Conservation (phyloP, 257 asterid genomes). For the Solanum pinnatisectum region DNA sequence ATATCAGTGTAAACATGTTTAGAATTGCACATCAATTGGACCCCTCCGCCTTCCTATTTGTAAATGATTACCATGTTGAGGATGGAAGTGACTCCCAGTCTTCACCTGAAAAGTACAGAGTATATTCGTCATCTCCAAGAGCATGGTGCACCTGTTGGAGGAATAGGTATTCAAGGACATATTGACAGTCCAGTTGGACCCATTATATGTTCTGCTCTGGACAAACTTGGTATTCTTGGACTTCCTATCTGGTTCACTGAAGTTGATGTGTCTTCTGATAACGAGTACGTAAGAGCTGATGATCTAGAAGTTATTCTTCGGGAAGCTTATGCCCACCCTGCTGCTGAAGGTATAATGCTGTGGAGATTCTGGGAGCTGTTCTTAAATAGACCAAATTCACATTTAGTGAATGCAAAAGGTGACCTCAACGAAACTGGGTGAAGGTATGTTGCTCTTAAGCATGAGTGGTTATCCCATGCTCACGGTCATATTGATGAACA, state of each 20-base stretch:
- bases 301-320: constrained; percentile 77
- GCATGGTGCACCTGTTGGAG: constrained; percentile 77
- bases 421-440: constrained; percentile 65
- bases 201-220: constrained; percentile 54
- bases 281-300: constrained; percentile 66
- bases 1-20: constrained; percentile 56
- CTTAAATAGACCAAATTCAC: constrained; percentile 54
- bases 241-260: constrained; percentile 91
- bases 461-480: constrained; percentile 56
- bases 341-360: constrained; percentile 72
- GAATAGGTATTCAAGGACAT: constrained; percentile 87
- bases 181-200: constrained; percentile 71
- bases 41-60: constrained; percentile 51
- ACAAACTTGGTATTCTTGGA: constrained; percentile 59
- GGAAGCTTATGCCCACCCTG: constrained; percentile 80
- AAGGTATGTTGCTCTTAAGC: constrained; percentile 45
- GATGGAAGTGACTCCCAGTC: constrained; percentile 55
- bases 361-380: constrained; percentile 94
- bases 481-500: constrained; percentile 44
- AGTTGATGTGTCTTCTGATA: constrained; percentile 57
- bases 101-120: constrained; percentile 69
- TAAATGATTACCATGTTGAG: constrained; percentile 73
- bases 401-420: constrained; percentile 71
- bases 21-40: constrained; percentile 59
- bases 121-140: constrained; percentile 62